Evolutionary conservation across 768 basidiomycete genomes (phyloP).

Genomic region (Mrakia gelida): DNA sequence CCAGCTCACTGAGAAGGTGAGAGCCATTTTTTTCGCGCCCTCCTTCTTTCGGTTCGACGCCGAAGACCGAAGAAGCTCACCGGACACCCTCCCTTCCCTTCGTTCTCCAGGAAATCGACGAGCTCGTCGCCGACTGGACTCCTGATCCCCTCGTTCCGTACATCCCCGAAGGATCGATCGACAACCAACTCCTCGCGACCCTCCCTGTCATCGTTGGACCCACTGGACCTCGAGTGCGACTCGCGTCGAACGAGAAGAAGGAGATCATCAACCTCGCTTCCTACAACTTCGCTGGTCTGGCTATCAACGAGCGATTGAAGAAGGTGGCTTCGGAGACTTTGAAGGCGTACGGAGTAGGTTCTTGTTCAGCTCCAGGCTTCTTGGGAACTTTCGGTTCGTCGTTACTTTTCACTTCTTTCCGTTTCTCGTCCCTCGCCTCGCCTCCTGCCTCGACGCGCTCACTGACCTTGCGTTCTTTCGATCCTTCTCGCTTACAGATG

Average conservation of each 20-base stretch:
- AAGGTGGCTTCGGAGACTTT: slow-evolving; percentile 77
- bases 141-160: slow-evolving; percentile 75
- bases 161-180: slow-evolving; percentile 52
- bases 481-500: slow-evolving; percentile 56
- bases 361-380: slow-evolving; percentile 94
- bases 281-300: slow-evolving; percentile 85
- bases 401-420: slow-evolving; percentile 39
- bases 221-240: slow-evolving; percentile 75
- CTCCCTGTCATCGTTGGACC: slow-evolving; percentile 75
- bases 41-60: too few relatives aligned
- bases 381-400: slow-evolving; percentile 82
- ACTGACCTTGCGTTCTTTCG: background rate
- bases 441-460: background rate
- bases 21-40: too few relatives aligned
- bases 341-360: slow-evolving; percentile 83
- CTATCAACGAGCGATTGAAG: slow-evolving; percentile 81
- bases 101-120: slow-evolving; percentile 76
- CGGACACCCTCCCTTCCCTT: background rate
- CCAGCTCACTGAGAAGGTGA: too few relatives aligned
- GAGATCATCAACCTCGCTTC: slow-evolving; percentile 71
- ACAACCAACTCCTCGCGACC: slow-evolving; percentile 38
- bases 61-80: too few relatives aligned
- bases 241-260: slow-evolving; percentile 49
- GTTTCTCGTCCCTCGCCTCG: background rate
- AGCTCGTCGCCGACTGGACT: slow-evolving; percentile 90